Evolutionary conservation across 202 grass and related monocot genomes (phyloP).

Genomic region (Elaeis oleifera): DNA sequence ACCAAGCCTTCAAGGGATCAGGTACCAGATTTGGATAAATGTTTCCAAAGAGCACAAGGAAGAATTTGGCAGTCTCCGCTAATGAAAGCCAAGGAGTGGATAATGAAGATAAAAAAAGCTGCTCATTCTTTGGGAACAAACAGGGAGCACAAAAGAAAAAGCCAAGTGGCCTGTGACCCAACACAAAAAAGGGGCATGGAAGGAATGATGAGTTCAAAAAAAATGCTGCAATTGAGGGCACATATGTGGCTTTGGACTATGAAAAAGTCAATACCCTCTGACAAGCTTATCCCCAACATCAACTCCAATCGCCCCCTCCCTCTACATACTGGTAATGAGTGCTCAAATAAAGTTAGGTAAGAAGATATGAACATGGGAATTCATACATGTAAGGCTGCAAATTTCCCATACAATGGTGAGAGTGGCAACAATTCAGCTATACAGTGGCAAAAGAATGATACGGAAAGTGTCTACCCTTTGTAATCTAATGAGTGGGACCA

Average conservation of each 20-base stretch:
- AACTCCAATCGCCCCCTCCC: background rate
- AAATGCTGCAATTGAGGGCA: slow-evolving; percentile 35
- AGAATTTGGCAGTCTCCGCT: background rate
- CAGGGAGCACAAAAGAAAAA: slow-evolving; percentile 21
- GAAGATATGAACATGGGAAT: background rate
- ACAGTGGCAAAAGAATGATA: too few species aligned
- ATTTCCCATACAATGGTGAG: background rate
- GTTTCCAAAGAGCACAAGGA: slow-evolving; percentile 4
- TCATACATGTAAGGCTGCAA: background rate
- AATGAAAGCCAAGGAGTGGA: slow-evolving; percentile 28
- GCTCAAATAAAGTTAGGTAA: background rate
- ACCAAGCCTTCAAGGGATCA: too few species aligned
- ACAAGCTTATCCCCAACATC: slow-evolving; percentile 12
- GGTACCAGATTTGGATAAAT: too few species aligned
- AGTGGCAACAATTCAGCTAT: too few species aligned
- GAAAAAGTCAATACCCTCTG: slow-evolving; percentile 23
- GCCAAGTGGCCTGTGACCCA: slow-evolving; percentile 28
- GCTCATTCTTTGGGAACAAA: slow-evolving; percentile 4
- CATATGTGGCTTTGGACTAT: slow-evolving; percentile 31
- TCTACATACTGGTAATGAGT: background rate
- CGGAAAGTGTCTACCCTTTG: too few species aligned
- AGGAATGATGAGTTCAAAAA: slow-evolving; percentile 30
- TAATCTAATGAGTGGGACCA: too few species aligned
- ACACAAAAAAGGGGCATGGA: slow-evolving; percentile 22
- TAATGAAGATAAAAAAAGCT: slow-evolving; percentile 16